Evolutionary conservation across 164 flowering plant genomes (phyloP).

Genomic region (Nymphaea thermarum): DNA sequence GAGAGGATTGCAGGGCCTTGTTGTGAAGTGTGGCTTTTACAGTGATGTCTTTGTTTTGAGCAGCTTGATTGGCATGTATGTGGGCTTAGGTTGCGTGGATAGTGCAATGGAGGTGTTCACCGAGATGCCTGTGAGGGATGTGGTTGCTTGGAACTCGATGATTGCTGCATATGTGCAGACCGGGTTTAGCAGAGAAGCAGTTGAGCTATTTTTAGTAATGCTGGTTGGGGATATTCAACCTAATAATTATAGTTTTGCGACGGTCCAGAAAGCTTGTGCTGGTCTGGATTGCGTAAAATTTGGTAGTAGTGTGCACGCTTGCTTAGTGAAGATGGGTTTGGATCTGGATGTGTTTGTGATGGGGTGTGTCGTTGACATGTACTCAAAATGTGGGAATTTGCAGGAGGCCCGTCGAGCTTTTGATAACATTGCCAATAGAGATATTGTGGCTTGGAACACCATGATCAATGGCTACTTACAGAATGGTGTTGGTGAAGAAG

Average conservation of each 20-base stretch:
- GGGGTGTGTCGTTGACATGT: conserved; percentile 4
- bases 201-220: conserved; percentile 3
- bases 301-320: conserved; percentile 5
- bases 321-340: conserved; percentile 1
- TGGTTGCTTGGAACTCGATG: conserved; percentile 4
- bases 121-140: conserved; percentile 5
- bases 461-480: conserved; percentile 8
- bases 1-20: conserved; percentile 1
- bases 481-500: conserved; percentile 2
- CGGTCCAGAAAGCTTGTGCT: conserved; percentile 7
- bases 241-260: conserved; percentile 5
- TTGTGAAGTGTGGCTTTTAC: conserved; percentile 1
- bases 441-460: conserved; percentile 8
- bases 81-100: not conserved
- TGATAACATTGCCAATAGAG: conserved; percentile 3
- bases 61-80: conserved; percentile 4
- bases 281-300: not conserved
- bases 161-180: conserved; percentile 4
- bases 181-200: conserved; percentile 4
- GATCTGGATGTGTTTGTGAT: conserved; percentile 4
- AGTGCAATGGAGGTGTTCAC: conserved; percentile 3
- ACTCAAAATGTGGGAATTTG: conserved; percentile 4
- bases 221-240: not conserved
- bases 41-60: conserved; percentile 1
- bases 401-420: conserved; percentile 1